These are phyloP conservation scores for Colletotrichum theobromicola DNA, from an alignment of 2,329 filamentous ascomycete genomes.

Conservation along the genomic window DNA sequence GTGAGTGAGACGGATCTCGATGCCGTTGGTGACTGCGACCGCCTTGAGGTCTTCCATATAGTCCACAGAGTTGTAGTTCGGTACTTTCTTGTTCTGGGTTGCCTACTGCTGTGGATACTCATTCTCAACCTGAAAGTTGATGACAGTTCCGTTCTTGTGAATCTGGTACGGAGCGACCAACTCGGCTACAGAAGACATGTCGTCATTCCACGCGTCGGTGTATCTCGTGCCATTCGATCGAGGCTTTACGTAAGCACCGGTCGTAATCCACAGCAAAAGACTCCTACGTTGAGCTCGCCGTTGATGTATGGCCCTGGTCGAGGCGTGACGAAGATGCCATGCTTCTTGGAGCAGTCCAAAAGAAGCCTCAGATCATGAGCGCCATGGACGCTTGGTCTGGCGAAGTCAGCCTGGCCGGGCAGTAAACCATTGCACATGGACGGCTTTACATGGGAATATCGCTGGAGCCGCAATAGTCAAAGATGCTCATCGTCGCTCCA, in stretches of 20 bases:
- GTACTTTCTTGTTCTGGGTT: slow-evolving; percentile 66
- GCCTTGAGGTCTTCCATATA: slow-evolving; percentile 27
- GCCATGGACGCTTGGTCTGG: not conserved
- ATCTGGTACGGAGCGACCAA: slow-evolving; percentile 60
- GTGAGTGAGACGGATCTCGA: slow-evolving; percentile 73
- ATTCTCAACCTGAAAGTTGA: slow-evolving; percentile 75
- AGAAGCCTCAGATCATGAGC: not conserved
- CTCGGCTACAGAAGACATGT: slow-evolving; percentile 58
- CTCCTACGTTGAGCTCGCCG: slow-evolving; percentile 71
- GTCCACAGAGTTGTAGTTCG: slow-evolving; percentile 47
- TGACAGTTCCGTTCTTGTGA: slow-evolving; percentile 74
- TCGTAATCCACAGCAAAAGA: slow-evolving; percentile 70
- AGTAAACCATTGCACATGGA: not conserved
- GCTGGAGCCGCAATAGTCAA: not conserved
- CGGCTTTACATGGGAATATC: not conserved
- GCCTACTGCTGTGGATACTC: slow-evolving; percentile 64
- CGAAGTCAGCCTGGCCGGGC: not conserved
- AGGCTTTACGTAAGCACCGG: not conserved
- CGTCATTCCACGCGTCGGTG: slow-evolving; percentile 31
- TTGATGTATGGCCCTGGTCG: slow-evolving; percentile 72
- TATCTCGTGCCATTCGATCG: not conserved
- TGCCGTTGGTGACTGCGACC: slow-evolving; percentile 65
- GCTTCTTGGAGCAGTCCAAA: slow-evolving; percentile 68
- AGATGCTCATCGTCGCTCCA: not conserved
- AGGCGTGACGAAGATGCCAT: slow-evolving; percentile 73